A percentile compares a stretch with the other conserved stretches of the same genome.
Conservation (phyloP, 73 alveolate genomes). For the Paramecium pentaurelia region DNA sequence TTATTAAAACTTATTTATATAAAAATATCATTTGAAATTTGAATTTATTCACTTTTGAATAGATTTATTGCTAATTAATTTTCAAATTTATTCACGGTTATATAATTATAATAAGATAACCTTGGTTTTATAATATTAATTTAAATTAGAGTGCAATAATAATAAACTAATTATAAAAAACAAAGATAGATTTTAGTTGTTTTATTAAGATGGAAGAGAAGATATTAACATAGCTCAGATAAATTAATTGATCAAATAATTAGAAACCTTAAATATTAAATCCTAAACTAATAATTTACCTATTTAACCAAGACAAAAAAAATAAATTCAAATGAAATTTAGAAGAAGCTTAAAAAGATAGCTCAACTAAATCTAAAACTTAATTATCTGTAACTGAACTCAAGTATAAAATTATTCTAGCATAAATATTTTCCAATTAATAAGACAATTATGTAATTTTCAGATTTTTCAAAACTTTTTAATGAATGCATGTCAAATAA, state of each 20-base stretch:
- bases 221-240: neutral
- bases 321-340: neutral
- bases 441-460: conserved; percentile 17
- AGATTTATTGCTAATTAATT: too few species aligned
- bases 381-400: conserved; percentile 32
- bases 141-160: neutral
- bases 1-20: too few species aligned
- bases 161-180: too few species aligned
- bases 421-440: conserved; percentile 39
- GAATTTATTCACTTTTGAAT: too few species aligned
- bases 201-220: neutral
- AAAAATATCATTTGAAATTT: too few species aligned
- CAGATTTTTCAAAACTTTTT: conserved; percentile 41
- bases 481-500: conserved; percentile 45
- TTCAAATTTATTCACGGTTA: too few species aligned
- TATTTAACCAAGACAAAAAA: neutral
- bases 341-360: neutral
- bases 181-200: neutral
- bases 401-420: neutral
- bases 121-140: too few species aligned
- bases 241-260: neutral
- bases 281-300: neutral
- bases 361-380: neutral
- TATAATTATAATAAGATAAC: too few species aligned
- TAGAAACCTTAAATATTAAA: neutral